phyloP scores from a whole-genome alignment of 2,329 filamentous ascomycete genomes.

The Aspergillus ruber region DNA sequence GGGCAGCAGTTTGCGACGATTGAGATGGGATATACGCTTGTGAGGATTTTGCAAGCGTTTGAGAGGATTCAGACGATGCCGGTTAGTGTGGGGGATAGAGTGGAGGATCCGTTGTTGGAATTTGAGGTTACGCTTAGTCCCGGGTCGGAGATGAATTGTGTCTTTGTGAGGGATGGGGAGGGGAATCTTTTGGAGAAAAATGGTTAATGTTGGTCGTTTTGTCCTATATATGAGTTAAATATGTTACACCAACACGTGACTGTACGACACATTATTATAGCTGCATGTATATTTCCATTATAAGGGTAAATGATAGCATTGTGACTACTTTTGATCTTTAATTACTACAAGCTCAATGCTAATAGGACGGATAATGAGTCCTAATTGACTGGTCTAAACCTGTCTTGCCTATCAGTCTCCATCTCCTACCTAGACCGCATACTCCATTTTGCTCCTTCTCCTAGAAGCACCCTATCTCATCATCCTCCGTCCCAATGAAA shows the following conservation, averaged over 20 bases:
- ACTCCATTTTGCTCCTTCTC: no score
- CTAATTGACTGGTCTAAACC: neutral
- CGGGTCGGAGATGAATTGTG: slow-evolving; percentile 32
- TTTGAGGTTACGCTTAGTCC: slow-evolving; percentile 37
- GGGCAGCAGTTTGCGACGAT: slow-evolving; percentile 56
- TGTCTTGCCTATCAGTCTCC: no score
- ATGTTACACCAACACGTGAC: no score
- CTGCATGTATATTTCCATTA: no score
- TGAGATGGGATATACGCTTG: slow-evolving; percentile 50
- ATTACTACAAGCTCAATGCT: neutral
- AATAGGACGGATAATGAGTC: neutral
- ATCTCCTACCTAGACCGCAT: no score
- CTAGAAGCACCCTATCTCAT: neutral
- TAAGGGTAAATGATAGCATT: no score
- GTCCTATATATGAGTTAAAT: neutral
- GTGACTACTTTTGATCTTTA: neutral
- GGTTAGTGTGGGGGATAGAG: slow-evolving; percentile 22
- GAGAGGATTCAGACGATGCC: slow-evolving; percentile 30
- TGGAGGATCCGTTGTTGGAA: slow-evolving; percentile 29
- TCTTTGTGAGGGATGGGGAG: slow-evolving; percentile 29
- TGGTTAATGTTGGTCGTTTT: neutral
- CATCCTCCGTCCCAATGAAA: slow-evolving; percentile 5
- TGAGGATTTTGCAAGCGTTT: slow-evolving; percentile 38
- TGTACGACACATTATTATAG: no score
- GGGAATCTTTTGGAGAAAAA: slow-evolving; percentile 1